Conservation (phyloP, 768 basidiomycete species). For the Leucosporidium yakuticum region DNA sequence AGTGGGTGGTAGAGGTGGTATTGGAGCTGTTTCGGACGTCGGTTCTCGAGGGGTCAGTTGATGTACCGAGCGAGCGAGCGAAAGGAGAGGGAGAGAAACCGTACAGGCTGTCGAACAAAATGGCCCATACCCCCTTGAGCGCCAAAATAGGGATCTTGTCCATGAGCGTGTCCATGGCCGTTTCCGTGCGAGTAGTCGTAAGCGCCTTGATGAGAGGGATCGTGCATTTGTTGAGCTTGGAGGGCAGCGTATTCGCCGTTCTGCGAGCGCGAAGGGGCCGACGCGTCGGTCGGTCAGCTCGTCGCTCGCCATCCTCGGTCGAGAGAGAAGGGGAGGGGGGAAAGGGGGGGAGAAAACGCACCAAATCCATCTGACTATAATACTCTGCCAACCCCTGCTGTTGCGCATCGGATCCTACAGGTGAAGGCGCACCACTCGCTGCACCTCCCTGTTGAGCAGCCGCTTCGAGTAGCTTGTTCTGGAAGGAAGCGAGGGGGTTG, state of each 20-base stretch:
- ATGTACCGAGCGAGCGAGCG: constrained; percentile 3
- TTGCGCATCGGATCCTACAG: no score
- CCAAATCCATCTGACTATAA: constrained; percentile 29
- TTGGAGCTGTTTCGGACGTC: constrained; percentile 57
- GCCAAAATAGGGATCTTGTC: no score
- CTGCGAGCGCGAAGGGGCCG: background rate
- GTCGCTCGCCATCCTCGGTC: background rate
- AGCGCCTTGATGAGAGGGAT: constrained; percentile 2
- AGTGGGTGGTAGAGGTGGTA: constrained; percentile 83
- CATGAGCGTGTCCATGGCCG: no score
- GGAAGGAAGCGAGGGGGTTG: no score
- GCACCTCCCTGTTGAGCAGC: no score
- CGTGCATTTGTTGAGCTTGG: constrained; percentile 24
- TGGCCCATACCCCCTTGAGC: no score
- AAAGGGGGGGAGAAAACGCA: background rate
- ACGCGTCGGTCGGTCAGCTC: background rate
- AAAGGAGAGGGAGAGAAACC: constrained; percentile 28
- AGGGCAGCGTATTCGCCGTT: constrained; percentile 14
- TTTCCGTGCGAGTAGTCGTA: no score
- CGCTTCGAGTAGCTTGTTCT: no score
- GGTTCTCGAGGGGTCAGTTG: constrained; percentile 15
- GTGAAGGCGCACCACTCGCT: no score
- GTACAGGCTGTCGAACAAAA: constrained; percentile 59
- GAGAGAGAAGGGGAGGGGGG: background rate
- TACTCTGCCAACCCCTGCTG: constrained; percentile 19